Evolutionary conservation across 169 alveolate genomes (phyloP), one percentile per base, ranked within the genome.

Genomic region (Babesia bigemina): DNA sequence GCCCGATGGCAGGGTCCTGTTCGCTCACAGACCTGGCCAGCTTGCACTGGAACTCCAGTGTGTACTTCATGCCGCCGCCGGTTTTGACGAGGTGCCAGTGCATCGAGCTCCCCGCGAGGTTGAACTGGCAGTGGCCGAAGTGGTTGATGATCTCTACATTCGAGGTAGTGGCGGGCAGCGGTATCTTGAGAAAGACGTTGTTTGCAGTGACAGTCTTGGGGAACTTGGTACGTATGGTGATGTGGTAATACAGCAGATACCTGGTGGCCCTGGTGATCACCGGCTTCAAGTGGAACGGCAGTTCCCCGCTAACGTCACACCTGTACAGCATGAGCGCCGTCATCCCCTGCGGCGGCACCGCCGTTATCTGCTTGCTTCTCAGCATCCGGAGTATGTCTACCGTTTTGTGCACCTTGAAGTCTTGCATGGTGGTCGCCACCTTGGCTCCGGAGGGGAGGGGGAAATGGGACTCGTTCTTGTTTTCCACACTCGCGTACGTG

Each of bases 331-430:
- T 39, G 16, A 82, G 75, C 29, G 55, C 55, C 4, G 73, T 58
- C 48, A 28, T 28, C 10, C 81, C 85, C n/a, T 72, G 65, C 19
- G 85, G 81, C 10, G 89, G 89, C 14, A 62, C 26, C 21, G 63
- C 14, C 19, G 70, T 26, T 2, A 82, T 62, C 12, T 22, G 22
- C 17, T 47, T 58, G 17, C 28, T 62, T 12, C 29, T 26, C 56
- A 48, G 11, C 26, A 79, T 33, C 13, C 70, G 16, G 21, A n/a
- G 19, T 14, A 74, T 42, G 28, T 82, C 45, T 19, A 82, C 85
- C 16, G 74, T 58, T 58, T 63, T 69, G 59, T 82, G 74, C 33
- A 82, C 71, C 75, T 82, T 82, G 71, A 57, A 79, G 55, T 79
- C 87, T 17, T 28, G 67, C 55, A 79, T 21, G 28, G 62, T 21